phyloP scores from a whole-genome alignment of 2,329 filamentous ascomycete species.

The Colletotrichum truncatum region DNA sequence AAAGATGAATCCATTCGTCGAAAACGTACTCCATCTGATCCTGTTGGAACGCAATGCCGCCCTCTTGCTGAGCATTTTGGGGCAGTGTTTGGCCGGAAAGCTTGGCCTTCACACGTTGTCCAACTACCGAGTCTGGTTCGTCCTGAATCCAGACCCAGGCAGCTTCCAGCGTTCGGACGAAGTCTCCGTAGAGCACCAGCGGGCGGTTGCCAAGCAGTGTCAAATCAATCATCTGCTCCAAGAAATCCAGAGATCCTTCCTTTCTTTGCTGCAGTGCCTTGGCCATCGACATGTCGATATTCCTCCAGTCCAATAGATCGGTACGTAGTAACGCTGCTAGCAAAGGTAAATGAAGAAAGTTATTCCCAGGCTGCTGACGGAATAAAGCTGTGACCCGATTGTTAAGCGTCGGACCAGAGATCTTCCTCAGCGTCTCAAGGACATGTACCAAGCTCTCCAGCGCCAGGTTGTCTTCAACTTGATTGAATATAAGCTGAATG shows the following conservation, averaged over 20 bases:
- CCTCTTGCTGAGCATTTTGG: conserved; percentile 38
- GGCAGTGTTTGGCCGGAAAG: conserved; percentile 61
- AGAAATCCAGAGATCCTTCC: conserved; percentile 77
- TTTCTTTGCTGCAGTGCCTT: conserved; percentile 78
- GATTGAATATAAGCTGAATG: conserved; percentile 63
- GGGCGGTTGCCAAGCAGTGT: conserved; percentile 82
- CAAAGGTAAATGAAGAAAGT: conserved; percentile 66
- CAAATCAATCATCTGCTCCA: conserved; percentile 82
- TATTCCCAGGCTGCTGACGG: conserved; percentile 63
- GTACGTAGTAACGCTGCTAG: conserved; percentile 66
- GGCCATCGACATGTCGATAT: conserved; percentile 76
- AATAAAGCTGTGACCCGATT: conserved; percentile 65
- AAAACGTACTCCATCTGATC: conserved; percentile 96
- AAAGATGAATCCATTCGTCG: conserved; percentile 91
- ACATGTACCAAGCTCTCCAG: conserved; percentile 71
- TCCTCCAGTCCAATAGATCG: conserved; percentile 69
- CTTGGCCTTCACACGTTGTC: conserved; percentile 76
- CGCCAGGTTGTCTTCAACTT: conserved; percentile 63
- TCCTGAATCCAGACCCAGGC: conserved; percentile 84
- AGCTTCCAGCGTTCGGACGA: conserved; percentile 82
- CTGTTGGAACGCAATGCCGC: conserved; percentile 53
- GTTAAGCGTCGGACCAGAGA: conserved; percentile 63
- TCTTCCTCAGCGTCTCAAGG: conserved; percentile 68
- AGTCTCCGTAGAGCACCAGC: conserved; percentile 83
- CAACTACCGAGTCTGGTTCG: conserved; percentile 71